A percentile compares a stretch with the other conserved stretches of the same genome.
phyloP scores from a whole-genome alignment of 805 yeast genomes.

The Yamadazyma nakazawae region DNA sequence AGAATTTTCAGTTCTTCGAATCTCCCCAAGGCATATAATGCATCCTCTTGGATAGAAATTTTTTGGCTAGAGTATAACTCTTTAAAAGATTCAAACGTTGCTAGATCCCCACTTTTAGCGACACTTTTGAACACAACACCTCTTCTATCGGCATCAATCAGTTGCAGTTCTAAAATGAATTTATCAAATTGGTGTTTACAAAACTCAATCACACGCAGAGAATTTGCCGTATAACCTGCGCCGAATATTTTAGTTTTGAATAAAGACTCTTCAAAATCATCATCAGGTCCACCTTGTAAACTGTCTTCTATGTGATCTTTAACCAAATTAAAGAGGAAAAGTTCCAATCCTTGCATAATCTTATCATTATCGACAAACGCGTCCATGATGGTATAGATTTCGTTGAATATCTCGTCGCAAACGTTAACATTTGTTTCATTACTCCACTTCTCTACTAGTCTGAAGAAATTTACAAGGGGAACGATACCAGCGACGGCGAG shows the following conservation, averaged over 20 bases:
- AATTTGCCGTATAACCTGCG: slow-evolving; percentile 30
- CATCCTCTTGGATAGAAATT: slow-evolving; percentile 64
- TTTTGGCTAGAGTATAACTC: slow-evolving; percentile 36
- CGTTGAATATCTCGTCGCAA: slow-evolving; percentile 51
- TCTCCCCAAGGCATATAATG: slow-evolving; percentile 65
- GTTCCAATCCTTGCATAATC: slow-evolving; percentile 61
- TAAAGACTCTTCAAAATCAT: background rate
- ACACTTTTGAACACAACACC: slow-evolving; percentile 61
- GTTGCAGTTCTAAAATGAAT: slow-evolving; percentile 41
- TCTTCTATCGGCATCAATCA: slow-evolving; percentile 69
- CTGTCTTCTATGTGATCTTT: background rate
- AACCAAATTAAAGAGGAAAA: slow-evolving; percentile 34
- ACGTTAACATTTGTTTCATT: slow-evolving; percentile 59
- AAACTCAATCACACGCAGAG: slow-evolving; percentile 59
- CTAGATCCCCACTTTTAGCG: slow-evolving; percentile 58
- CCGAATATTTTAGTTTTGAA: background rate
- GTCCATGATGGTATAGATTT: background rate
- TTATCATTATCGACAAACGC: slow-evolving; percentile 42
- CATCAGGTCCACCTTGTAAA: background rate
- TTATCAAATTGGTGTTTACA: background rate
- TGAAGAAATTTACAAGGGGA: slow-evolving; percentile 55
- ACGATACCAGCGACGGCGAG: slow-evolving; percentile 68
- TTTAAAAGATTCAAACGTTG: slow-evolving; percentile 60
- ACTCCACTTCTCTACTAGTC: slow-evolving; percentile 56
- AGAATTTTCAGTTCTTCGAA: slow-evolving; percentile 49